phyloP scores from a whole-genome alignment of 805 yeast species.

The Candida germanica region DNA sequence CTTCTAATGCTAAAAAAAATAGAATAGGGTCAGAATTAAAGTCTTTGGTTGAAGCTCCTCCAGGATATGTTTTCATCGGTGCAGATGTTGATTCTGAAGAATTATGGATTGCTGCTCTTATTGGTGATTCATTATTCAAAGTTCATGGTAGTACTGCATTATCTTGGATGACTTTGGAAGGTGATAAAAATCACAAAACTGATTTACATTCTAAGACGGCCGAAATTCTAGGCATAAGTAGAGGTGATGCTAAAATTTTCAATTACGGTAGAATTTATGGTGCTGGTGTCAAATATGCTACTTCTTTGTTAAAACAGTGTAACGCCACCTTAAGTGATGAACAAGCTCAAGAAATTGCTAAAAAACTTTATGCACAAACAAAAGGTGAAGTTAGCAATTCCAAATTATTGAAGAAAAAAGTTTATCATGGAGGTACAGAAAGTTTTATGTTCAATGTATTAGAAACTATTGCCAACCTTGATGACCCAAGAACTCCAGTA shows the following conservation, averaged over 20 bases:
- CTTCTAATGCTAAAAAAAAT: constrained; percentile 83
- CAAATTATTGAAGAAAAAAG: constrained; percentile 22
- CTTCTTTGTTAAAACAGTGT: constrained; percentile 77
- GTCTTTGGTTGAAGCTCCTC: constrained; percentile 80
- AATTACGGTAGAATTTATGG: constrained; percentile 98
- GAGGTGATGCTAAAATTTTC: constrained; percentile 92
- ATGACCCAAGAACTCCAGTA: constrained; percentile 82
- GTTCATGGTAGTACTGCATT: constrained; percentile 95
- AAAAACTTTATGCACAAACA: constrained; percentile 69
- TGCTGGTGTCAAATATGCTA: constrained; percentile 91
- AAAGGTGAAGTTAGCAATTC: constrained; percentile 55
- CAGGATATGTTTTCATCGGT: constrained; percentile 89
- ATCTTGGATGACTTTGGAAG: constrained; percentile 99
- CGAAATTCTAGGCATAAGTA: constrained; percentile 75
- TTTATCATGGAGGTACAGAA: constrained; percentile 90
- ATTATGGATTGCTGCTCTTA: constrained; percentile 93
- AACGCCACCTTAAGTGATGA: constrained; percentile 65
- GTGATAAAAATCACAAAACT: constrained; percentile 85
- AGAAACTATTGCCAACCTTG: constrained; percentile 82
- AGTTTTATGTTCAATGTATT: constrained; percentile 85
- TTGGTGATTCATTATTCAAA: constrained; percentile 87
- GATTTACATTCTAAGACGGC: constrained; percentile 96
- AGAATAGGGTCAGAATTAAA: constrained; percentile 93
- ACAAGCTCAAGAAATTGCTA: constrained; percentile 66
- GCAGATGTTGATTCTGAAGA: constrained; percentile 99